Evolutionary conservation across 495 filamentous ascomycete species (phyloP), one percentile per base, ranked within the genome.

Genomic region (Podospora pseudocomata): DNA sequence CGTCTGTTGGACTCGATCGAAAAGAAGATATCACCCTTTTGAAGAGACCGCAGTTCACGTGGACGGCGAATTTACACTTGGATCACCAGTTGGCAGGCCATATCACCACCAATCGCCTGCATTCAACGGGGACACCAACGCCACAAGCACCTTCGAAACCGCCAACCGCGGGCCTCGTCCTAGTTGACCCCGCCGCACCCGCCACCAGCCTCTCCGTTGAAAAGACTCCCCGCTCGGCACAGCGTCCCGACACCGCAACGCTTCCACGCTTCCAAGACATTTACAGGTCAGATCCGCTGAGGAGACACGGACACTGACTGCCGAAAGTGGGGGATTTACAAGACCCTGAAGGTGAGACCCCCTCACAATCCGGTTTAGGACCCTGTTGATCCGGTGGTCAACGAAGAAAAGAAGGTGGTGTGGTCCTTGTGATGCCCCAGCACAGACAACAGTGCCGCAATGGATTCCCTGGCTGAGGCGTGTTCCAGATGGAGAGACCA

Each of bases 41-140:
- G n/a, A 0, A n/a, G 49, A 39, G 44, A 28, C 19, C 28, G 18
- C 32, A 27, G 39, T 27, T 68, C 71, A 78, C 77, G 75, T 74
- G 74, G 66, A 74, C 63, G 6, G 7, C 53, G 61, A 67, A 63
- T 64, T 72, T 76, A 71, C 72, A 75, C 60, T 68, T 62, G 57
- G 55, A 61, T 70, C 73, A 71, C 76, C 72, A 70, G 67, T 61
- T 60, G 65, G 65, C 73, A 63, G 26, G 19, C 7, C 7, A 26
- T 62, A 53, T 4, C 69, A 59, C 53, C 59, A 54, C 68, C 69
- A 68, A 74, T 71, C 70, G 67, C 66, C 44, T 54, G 55, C 39
- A 57, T 53, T 66, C 59, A 23, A 19, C n/a, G 62, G 44, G 49
- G 39, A 23, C 39, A 49, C 32, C 62, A 66, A 69, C 64, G 64